Evolutionary conservation across 768 basidiomycete genomes (phyloP), one percentile per base, ranked within the genome.

Genomic region (Suillus bovinus): DNA sequence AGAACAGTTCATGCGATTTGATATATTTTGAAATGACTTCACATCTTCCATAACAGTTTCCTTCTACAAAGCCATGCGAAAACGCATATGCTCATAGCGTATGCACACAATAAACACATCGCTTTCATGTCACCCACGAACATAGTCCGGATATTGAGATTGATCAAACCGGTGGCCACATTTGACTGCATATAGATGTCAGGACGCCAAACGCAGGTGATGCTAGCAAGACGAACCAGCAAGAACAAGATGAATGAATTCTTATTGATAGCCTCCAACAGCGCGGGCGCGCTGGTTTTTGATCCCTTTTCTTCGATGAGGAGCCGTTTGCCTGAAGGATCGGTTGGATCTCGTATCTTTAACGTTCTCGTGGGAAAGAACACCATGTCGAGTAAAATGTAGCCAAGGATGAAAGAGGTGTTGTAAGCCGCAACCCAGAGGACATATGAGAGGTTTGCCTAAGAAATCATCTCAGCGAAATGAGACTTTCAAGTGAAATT

Each of bases 381-480:
- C 44, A 76, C 68, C 60, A 90, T 81, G 67, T 97, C 93, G 46
- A 97, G 76, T 27, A 87, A 64, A 47, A 95, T 80, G 76, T 97
- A 96, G 14, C 84, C 86, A 6, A 94, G 80, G 17, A 98, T 77
- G 78, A 94, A 94, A 4, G 87, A 83, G 0, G 89, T 88, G 72
- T 98, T 99, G 85, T 86, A 96, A 11, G 93, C 94, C 1, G 86
- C 83, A 9, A 91, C 83, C 94, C 96, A 98, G 17, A 94, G 74
- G 41, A 95, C 86, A 74, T 99, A 99, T 4, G 91, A 82, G 36
- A 94, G 67, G 69, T 99, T 98, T 50, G 89, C 92, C 95, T 96
- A 67, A 10, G 16, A n/a, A 20, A 38, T 17, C 2, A 39, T 27
- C 5, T 56, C 36, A 56, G 36, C 54, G 24, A 14, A n/a, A 38